A percentile compares a stretch with the other conserved stretches of the same genome.
Conservation (phyloP, 1,139 yeast genomes). For the Pichia sp. region DNA sequence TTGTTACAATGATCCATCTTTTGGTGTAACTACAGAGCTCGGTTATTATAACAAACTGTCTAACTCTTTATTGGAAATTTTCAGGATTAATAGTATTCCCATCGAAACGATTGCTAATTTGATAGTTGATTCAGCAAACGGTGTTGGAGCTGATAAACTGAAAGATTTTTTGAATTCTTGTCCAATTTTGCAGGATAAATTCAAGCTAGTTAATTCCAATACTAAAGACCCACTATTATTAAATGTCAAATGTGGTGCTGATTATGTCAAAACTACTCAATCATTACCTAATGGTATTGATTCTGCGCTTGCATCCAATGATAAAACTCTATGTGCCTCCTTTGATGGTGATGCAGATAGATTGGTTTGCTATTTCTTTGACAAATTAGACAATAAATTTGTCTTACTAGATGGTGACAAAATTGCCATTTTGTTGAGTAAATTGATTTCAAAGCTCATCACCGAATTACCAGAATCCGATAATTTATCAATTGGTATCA, state of each 20-base stretch:
- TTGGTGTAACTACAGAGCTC: conserved; percentile 55
- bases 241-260: conserved; percentile 90
- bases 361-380: conserved; percentile 66
- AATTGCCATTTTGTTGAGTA: conserved; percentile 77
- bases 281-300: conserved; percentile 56
- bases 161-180: conserved; percentile 30
- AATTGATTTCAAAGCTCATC: conserved; percentile 16
- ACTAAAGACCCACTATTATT: conserved; percentile 48
- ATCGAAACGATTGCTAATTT: conserved; percentile 30
- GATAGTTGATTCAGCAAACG: conserved; percentile 86
- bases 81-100: conserved; percentile 24
- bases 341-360: conserved; percentile 99
- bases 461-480: conserved; percentile 14
- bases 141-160: conserved; percentile 85
- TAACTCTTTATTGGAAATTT: conserved; percentile 15
- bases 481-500: conserved; percentile 61
- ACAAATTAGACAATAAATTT: conserved; percentile 40
- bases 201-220: conserved; percentile 50
- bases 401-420: conserved; percentile 88
- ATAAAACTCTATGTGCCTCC: conserved; percentile 56
- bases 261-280: conserved; percentile 86
- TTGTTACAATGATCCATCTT: conserved; percentile 52
- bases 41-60: conserved; percentile 70
- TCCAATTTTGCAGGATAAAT: conserved; percentile 23
- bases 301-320: conserved; percentile 17